phyloP scores from a whole-genome alignment of 352 stramenopile species.

The Blastocystis sp. region DNA sequence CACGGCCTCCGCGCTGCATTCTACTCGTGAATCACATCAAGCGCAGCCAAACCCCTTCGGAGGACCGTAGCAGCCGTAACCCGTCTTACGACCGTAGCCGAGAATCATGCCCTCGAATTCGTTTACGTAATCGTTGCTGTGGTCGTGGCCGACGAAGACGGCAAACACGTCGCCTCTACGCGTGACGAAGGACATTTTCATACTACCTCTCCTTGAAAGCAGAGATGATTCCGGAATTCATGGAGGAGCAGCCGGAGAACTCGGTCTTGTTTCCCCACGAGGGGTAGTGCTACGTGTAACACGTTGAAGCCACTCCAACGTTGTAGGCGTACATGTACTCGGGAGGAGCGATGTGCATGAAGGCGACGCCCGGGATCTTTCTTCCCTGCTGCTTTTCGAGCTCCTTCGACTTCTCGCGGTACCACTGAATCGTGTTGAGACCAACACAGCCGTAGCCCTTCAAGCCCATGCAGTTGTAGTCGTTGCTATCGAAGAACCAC shows the following conservation, averaged over 20 bases:
- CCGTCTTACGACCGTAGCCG: conserved; percentile 64
- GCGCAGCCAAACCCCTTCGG: conserved; percentile 6
- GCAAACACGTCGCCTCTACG: conserved; percentile 58
- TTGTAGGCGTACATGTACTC: conserved; percentile 72
- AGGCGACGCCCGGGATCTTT: conserved; percentile 51
- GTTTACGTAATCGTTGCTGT: conserved; percentile 66
- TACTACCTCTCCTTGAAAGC: conserved; percentile 67
- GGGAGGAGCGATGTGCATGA: conserved; percentile 64
- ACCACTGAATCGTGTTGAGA: conserved; percentile 34
- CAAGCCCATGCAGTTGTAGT: conserved; percentile 69
- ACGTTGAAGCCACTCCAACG: not conserved
- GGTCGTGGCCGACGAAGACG: conserved; percentile 64
- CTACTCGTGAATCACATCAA: not conserved
- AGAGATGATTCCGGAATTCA: conserved; percentile 48
- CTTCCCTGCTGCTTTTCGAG: conserved; percentile 55
- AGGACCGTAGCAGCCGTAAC: conserved; percentile 71
- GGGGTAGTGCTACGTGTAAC: conserved; percentile 48
- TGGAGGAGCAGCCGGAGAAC: conserved; percentile 52
- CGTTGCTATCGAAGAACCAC: conserved; percentile 71
- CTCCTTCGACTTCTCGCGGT: conserved; percentile 34
- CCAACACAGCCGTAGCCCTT: conserved; percentile 72
- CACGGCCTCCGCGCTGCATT: conserved; percentile 49
- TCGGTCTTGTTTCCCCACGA: conserved; percentile 57
- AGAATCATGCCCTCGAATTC: conserved; percentile 71
- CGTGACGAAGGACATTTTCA: not conserved